These are phyloP conservation scores for Cadophora gregata DNA, from an alignment of 2,329 filamentous ascomycete genomes.

Conservation along the genomic window DNA sequence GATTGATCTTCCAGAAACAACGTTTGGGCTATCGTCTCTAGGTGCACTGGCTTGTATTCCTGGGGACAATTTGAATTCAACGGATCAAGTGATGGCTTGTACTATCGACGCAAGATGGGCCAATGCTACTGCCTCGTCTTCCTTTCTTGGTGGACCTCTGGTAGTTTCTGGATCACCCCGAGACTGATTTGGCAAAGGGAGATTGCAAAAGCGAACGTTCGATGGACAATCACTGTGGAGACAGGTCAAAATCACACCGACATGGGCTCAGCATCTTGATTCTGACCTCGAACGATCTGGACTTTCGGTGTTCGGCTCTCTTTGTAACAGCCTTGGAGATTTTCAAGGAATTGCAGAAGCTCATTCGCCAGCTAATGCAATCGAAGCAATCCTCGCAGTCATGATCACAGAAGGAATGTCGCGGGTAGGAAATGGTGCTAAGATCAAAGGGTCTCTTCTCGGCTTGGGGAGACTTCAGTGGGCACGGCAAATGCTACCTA, in stretches of 20 bases:
- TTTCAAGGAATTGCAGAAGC: background rate
- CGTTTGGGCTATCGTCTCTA: background rate
- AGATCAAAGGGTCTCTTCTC: background rate
- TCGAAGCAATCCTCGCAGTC: background rate
- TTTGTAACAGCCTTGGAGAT: background rate
- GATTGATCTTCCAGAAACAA: background rate
- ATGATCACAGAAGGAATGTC: background rate
- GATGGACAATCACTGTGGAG: background rate
- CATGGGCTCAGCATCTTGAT: background rate
- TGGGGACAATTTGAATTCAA: background rate
- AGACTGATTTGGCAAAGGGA: background rate
- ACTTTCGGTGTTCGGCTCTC: too few species aligned
- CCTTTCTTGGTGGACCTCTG: slow-evolving; percentile 15
- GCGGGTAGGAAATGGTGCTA: background rate
- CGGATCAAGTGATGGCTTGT: slow-evolving; percentile 15
- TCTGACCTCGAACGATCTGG: background rate
- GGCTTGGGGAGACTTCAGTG: background rate
- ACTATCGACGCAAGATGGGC: slow-evolving; percentile 24
- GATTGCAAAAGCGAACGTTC: background rate
- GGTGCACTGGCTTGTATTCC: background rate
- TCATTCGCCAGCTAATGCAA: background rate
- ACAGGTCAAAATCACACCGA: background rate
- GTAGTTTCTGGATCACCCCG: slow-evolving; percentile 2
- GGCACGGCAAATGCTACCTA: background rate
- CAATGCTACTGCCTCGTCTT: slow-evolving; percentile 7